These are phyloP conservation scores for Fusarium veterinarium DNA, from an alignment of 2,329 filamentous ascomycete genomes.

Conservation along the genomic window DNA sequence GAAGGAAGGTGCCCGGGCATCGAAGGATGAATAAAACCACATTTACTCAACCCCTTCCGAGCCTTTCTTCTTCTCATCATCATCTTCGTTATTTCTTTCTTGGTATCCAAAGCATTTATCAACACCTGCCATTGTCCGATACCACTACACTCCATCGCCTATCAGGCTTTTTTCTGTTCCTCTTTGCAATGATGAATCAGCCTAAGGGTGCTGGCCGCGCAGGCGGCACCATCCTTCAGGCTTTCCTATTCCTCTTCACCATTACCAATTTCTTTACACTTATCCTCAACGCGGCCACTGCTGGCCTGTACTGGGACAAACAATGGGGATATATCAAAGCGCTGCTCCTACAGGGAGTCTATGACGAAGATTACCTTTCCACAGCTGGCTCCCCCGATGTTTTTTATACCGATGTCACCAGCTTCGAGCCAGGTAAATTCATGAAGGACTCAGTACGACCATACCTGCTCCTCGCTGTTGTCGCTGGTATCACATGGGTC, in stretches of 20 bases:
- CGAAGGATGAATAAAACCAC: slow-evolving; percentile 8
- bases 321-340: too few relatives aligned
- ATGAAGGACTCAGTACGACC: slow-evolving; percentile 5
- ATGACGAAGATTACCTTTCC: too few relatives aligned
- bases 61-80: slow-evolving; percentile 11
- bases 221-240: slow-evolving; percentile 20
- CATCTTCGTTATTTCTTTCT: neutral
- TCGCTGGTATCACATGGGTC: slow-evolving; percentile 24
- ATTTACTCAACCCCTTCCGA: neutral
- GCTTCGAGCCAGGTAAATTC: neutral
- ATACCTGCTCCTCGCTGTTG: slow-evolving; percentile 35
- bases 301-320: neutral
- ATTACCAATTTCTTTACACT: slow-evolving; percentile 39
- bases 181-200: slow-evolving; percentile 13
- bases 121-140: neutral
- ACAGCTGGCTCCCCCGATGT: too few relatives aligned
- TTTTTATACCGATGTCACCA: neutral
- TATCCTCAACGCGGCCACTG: slow-evolving; percentile 26
- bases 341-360: too few relatives aligned
- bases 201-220: neutral
- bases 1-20: slow-evolving; percentile 15
- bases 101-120: neutral
- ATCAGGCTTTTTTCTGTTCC: neutral
- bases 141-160: neutral
- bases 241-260: slow-evolving; percentile 35